Conservation (phyloP, 371 early-diverging fungal species). For the Apophysomyces elegans region DNA sequence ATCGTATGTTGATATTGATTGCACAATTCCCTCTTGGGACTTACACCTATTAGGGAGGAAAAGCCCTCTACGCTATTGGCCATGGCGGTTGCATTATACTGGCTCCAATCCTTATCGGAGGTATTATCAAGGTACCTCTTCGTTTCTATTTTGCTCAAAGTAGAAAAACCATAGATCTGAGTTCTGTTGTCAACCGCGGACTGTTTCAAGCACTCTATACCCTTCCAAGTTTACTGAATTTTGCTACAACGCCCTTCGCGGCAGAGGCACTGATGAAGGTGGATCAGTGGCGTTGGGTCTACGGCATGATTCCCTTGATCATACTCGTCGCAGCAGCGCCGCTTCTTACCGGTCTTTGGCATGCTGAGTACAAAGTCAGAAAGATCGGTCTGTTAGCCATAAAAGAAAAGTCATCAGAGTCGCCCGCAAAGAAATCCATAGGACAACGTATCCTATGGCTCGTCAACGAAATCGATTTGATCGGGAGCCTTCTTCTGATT, state of each 20-base stretch:
- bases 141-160: background rate
- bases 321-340: conserved; percentile 22
- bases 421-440: conserved; percentile 5
- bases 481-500: conserved; percentile 48
- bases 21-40: background rate
- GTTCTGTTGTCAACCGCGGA: conserved; percentile 37
- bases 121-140: conserved; percentile 17
- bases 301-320: conserved; percentile 29
- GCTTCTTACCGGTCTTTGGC: conserved; percentile 35
- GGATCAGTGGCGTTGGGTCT: conserved; percentile 33
- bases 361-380: conserved; percentile 26
- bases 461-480: conserved; percentile 39
- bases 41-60: conserved; percentile 29
- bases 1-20: conserved; percentile 19
- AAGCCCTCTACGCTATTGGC: conserved; percentile 43
- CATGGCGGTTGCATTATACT: conserved; percentile 36
- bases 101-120: conserved; percentile 43
- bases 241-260: conserved; percentile 31
- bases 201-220: conserved; percentile 41
- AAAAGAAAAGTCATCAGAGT: background rate
- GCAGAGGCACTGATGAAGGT: conserved; percentile 24
- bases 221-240: conserved; percentile 34
- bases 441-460: conserved; percentile 26
- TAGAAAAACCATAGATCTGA: conserved; percentile 31
- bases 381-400: background rate